These are phyloP conservation scores for Globisporangium paroecandrum DNA, from an alignment of 352 stramenopile species.

Conservation along the genomic window DNA sequence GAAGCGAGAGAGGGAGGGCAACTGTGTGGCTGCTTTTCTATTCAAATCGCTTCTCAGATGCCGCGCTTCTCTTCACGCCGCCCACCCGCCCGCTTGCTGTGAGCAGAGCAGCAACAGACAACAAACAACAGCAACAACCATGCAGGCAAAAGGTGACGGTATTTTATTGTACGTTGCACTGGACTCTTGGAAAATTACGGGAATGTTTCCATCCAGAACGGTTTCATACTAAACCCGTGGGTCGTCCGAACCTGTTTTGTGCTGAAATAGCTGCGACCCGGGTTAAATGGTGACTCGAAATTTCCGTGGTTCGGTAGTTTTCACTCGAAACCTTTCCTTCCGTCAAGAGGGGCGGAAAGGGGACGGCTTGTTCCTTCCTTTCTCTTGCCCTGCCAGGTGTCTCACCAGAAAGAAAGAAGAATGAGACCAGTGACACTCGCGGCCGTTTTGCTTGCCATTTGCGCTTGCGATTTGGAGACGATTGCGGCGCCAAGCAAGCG, in stretches of 20 bases:
- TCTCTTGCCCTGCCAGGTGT: constrained; percentile 7
- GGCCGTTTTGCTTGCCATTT: not conserved
- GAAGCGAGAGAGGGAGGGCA: not conserved
- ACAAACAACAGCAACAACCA: not conserved
- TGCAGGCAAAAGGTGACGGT: not conserved
- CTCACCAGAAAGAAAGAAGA: constrained; percentile 5
- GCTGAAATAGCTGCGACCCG: not conserved
- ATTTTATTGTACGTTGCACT: not conserved
- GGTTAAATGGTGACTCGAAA: not conserved
- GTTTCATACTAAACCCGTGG: not conserved
- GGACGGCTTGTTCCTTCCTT: not conserved
- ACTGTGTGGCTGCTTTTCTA: constrained; percentile 6
- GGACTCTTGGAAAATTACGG: constrained; percentile 6
- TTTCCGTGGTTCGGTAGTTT: not conserved
- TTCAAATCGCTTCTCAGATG: constrained; percentile 22
- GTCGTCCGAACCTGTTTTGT: not conserved
- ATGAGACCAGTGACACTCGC: constrained; percentile 9
- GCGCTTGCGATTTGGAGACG: not conserved
- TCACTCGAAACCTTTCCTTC: not conserved
- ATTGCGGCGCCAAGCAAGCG: not conserved
- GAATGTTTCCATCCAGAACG: not conserved
- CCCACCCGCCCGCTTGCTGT: too few species aligned
- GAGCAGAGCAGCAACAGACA: not conserved
- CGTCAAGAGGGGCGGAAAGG: constrained; percentile 3
- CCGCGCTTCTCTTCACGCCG: constrained; percentile 6